A percentile compares a stretch with the other conserved stretches of the same genome.
phyloP scores from a whole-genome alignment of 2,329 filamentous ascomycete genomes.

The Neurospora sp. region DNA sequence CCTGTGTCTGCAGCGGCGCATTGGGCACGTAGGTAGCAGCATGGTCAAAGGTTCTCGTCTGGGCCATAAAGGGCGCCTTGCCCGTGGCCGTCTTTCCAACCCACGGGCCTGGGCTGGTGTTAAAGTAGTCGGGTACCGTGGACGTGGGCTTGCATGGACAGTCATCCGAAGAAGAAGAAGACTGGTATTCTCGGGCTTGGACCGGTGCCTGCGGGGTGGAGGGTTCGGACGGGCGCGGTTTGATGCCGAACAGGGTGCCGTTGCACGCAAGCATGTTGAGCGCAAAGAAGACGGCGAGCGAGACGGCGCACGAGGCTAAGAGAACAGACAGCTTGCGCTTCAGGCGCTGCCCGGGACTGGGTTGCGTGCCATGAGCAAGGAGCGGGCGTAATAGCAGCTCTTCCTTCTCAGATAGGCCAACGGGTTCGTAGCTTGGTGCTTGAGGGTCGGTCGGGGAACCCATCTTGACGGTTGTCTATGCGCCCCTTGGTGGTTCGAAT shows the following conservation, averaged over 20 bases:
- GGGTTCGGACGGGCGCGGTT: neutral
- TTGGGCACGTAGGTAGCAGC: constrained; percentile 54
- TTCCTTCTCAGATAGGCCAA: neutral
- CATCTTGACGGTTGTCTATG: neutral
- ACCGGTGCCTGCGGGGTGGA: neutral
- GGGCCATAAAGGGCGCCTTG: constrained; percentile 56
- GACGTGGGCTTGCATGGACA: constrained; percentile 7
- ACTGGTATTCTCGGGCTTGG: neutral
- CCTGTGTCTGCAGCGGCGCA: constrained; percentile 58
- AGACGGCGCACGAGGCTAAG: neutral
- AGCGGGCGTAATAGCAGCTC: neutral
- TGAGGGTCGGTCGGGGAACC: neutral
- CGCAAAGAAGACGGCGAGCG: neutral
- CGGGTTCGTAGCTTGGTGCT: neutral
- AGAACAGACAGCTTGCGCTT: neutral
- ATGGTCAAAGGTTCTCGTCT: constrained; percentile 56
- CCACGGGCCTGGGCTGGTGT: constrained; percentile 50
- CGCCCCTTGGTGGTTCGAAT: neutral
- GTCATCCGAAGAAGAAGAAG: neutral
- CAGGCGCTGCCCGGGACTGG: neutral
- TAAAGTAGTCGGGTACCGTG: constrained; percentile 52
- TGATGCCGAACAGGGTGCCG: constrained; percentile 4
- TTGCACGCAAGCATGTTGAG: constrained; percentile 8
- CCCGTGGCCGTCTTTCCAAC: constrained; percentile 63
- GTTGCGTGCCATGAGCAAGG: neutral